These are phyloP conservation scores for Orbilia blumenaviensis DNA, from an alignment of 2,329 filamentous ascomycete genomes.

Conservation along the genomic window DNA sequence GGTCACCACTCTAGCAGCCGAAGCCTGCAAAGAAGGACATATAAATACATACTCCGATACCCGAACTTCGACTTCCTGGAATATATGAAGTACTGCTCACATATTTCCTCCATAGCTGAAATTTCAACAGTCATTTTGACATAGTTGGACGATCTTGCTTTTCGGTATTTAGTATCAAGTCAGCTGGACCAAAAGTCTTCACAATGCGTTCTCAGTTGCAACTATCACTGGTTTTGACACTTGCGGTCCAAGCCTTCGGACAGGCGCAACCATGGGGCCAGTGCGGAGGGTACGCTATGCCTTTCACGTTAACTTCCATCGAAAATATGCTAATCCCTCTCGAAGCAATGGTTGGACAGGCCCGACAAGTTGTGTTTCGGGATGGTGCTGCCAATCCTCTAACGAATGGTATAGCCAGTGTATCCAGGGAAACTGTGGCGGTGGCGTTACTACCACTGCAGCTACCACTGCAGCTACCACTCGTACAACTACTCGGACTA, in stretches of 20 bases:
- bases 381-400: conserved; percentile 61
- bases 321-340: not conserved
- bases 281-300: conserved; percentile 61
- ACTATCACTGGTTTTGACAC: not conserved
- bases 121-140: too few species aligned
- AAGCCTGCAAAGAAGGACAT: too few species aligned
- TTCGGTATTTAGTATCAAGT: too few species aligned
- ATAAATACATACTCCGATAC: too few species aligned
- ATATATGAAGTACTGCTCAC: too few species aligned
- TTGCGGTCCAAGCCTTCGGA: conserved; percentile 54
- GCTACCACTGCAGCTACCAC: not conserved
- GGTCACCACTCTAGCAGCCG: too few species aligned
- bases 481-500: conserved; percentile 3
- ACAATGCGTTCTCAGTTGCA: conserved; percentile 9
- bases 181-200: not conserved
- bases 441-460: not conserved
- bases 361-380: conserved; percentile 61
- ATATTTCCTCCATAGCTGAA: too few species aligned
- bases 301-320: not conserved
- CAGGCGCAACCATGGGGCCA: conserved; percentile 61
- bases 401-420: conserved; percentile 64
- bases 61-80: too few species aligned
- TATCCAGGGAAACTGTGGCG: conserved; percentile 39
- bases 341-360: conserved; percentile 59
- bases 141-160: too few species aligned